Percentiles rank a stretch among this genome's conserved stretches.
phyloP scores from a whole-genome alignment of 2,329 filamentous ascomycete genomes.

The Aotearoamyces nothofagi region DNA sequence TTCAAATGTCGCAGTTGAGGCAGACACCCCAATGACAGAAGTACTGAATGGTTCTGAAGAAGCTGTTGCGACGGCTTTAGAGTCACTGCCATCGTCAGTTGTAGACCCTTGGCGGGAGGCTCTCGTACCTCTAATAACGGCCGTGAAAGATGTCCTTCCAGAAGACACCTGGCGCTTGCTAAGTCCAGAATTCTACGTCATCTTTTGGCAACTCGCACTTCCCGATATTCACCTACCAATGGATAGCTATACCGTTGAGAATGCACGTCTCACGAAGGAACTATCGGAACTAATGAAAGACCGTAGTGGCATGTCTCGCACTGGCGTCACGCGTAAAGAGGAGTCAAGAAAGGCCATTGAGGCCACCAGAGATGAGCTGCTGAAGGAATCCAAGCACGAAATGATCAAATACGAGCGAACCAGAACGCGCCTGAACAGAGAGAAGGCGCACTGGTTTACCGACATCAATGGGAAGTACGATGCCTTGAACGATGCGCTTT shows the following conservation, averaged over 20 bases:
- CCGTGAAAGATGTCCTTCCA: constrained; percentile 46
- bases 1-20: constrained; percentile 3
- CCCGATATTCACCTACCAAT: constrained; percentile 67
- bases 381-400: constrained; percentile 59
- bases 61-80: constrained; percentile 19
- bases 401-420: constrained; percentile 52
- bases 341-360: constrained; percentile 54
- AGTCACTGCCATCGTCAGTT: constrained; percentile 27
- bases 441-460: constrained; percentile 68
- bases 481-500: constrained; percentile 55
- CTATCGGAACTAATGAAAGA: constrained; percentile 54
- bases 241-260: constrained; percentile 65
- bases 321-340: constrained; percentile 50
- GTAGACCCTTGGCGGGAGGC: constrained; percentile 42
- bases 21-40: constrained; percentile 21
- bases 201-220: constrained; percentile 83
- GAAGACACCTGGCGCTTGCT: constrained; percentile 52
- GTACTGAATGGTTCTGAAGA: constrained; percentile 12
- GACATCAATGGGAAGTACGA: constrained; percentile 47
- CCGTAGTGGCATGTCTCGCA: constrained; percentile 55
- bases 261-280: constrained; percentile 50
- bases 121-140: constrained; percentile 58
- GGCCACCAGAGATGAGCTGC: constrained; percentile 52
- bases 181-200: constrained; percentile 68
- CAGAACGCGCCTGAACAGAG: constrained; percentile 54